Base-by-base conservation (phyloP, 495 filamentous ascomycete genomes). In the Glarea lozoyensis region DNA sequence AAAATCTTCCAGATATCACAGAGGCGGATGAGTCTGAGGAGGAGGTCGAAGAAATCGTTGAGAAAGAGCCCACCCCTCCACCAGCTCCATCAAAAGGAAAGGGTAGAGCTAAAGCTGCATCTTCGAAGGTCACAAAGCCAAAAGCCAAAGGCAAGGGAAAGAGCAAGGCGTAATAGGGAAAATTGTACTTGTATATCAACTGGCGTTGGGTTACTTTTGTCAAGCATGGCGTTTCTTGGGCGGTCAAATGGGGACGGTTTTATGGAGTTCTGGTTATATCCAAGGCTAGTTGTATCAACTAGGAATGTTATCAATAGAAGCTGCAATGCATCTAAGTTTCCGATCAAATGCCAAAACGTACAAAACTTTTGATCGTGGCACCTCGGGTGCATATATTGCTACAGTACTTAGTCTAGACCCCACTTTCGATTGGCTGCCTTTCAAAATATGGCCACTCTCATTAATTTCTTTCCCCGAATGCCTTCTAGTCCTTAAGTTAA, bases 11-110 rank as follows among this genome's bases (percentile, higher is more conserved):
- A 22, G 56, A 62, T 40, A 18, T 43, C 9, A 54, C 62, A 10
- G 54, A 46, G 22, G 67, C 69, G 51, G 68, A 65, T 22, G 67
- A 69, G 40, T 61, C 40, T 18, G 49, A 24, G 10, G 17, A 53
- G 15, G 43, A 22, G 0, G 45, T 20, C 6, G 56, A 47, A 1
- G 48, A 42, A 6, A 48, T 48, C 18, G 43, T 31, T 17, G 39
- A 43, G 10, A 39, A 58, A 29, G 54, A 50, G 10, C 46, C 46
- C n/a, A 42, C 33, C n/a, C 52, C 52, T 12, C 50, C 48, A 2
- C 53, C 46, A 6, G 50, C 46, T 4, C 29, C 38, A 20, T 25
- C 43, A 22, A 57, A 55, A 29, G 55, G 48, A 11, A 57, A 58
- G 27, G 45, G 36, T 10, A 48, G 40, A 24, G 34, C 30, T 5